These are phyloP conservation scores for Pisolithus albus DNA, from an alignment of 768 basidiomycete species.

Conservation along the genomic window DNA sequence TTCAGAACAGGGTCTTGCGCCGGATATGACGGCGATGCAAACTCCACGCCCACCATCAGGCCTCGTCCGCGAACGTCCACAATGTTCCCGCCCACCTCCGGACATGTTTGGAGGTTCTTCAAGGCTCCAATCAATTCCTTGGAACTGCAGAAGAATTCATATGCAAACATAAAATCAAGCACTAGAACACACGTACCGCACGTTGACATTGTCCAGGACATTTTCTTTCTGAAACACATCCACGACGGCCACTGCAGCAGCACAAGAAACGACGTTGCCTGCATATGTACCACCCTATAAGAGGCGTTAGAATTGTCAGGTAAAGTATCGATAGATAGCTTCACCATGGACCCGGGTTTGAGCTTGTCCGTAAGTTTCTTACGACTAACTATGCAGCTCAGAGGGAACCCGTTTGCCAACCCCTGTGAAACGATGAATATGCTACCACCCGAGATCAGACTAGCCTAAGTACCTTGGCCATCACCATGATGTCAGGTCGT, in stretches of 20 bases:
- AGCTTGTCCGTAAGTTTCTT: conserved; percentile 78
- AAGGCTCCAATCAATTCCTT: conserved; percentile 63
- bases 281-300: conserved; percentile 80
- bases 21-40: conserved; percentile 56
- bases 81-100: conserved; percentile 49
- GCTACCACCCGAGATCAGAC: neutral
- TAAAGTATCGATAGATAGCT: conserved; percentile 3
- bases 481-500: conserved; percentile 79
- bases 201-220: conserved; percentile 73
- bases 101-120: conserved; percentile 47
- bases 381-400: conserved; percentile 77
- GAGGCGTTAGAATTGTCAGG: conserved; percentile 5
- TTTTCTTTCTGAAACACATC: conserved; percentile 75
- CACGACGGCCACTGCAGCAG: conserved; percentile 78
- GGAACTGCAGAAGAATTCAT: conserved; percentile 40
- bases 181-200: conserved; percentile 41
- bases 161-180: neutral
- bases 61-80: conserved; percentile 86
- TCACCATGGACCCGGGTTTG: conserved; percentile 72
- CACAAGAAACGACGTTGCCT: conserved; percentile 88
- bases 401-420: conserved; percentile 88
- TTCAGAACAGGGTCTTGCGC: conserved; percentile 39
- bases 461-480: conserved; percentile 62
- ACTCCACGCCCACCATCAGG: conserved; percentile 84
- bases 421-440: conserved; percentile 38